These are phyloP conservation scores for Fomitopsis palustris DNA, from an alignment of 1,284 basidiomycete genomes.

Conservation along the genomic window DNA sequence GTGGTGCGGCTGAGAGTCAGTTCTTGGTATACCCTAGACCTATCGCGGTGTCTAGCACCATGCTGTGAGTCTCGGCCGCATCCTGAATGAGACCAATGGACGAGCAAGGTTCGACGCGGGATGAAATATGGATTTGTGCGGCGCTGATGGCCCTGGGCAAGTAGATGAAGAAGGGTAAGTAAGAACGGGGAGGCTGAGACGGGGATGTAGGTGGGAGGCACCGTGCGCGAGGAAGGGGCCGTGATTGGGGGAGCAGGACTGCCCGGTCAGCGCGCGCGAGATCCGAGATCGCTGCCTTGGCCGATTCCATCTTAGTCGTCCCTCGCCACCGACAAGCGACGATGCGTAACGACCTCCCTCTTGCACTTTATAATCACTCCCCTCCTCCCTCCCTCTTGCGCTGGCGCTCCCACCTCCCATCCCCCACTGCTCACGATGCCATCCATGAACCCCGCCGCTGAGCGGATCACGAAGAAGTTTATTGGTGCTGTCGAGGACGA, in stretches of 20 bases:
- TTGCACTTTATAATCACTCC: neutral
- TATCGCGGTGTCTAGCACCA: too few species aligned
- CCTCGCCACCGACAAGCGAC: neutral
- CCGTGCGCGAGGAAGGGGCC: neutral
- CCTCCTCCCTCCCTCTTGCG: neutral
- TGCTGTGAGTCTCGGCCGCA: neutral
- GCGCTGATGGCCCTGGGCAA: neutral
- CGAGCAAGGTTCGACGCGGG: neutral
- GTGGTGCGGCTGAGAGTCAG: too few species aligned
- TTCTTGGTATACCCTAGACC: too few species aligned
- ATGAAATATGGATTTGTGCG: neutral
- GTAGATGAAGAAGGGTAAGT: neutral
- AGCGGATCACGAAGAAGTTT: conserved; percentile 34
- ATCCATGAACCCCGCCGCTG: conserved; percentile 19
- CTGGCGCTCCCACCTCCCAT: neutral
- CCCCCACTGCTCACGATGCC: neutral
- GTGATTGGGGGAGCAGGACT: neutral
- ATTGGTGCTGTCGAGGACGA: conserved; percentile 82
- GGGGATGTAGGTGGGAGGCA: neutral
- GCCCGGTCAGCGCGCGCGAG: neutral
- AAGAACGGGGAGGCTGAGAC: neutral
- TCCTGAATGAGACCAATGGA: neutral
- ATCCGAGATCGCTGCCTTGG: neutral
- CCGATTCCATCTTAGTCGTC: neutral
- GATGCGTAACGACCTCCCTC: neutral